Evolutionary conservation across 495 filamentous ascomycete genomes (phyloP), one percentile per base, ranked within the genome.

Genomic region (Massariosphaeria phaeospora): DNA sequence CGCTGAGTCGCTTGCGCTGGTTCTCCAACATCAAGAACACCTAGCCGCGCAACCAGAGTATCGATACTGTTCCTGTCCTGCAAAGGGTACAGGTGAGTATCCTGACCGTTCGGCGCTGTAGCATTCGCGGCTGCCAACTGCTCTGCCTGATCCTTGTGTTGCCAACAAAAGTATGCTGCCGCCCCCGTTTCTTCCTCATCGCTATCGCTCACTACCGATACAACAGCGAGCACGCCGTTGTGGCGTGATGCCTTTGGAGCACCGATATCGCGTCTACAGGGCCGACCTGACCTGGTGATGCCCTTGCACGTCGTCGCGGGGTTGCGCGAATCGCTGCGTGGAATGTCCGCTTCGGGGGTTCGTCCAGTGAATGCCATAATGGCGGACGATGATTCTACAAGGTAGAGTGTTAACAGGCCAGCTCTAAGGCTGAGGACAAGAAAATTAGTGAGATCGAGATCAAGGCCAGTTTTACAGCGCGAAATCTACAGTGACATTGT

Each of bases 291-390:
- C 7, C 75, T 67, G 7, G 89, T 95, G 58, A 96, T 79, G 17
- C 93, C 93, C 72, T 81, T 78, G 73, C 94, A 98, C 69, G 93
- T 95, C 45, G 83, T 83, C 1, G 81, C 74, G 24, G 91, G 88
- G 62, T 95, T 84, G 61, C 84, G 85, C 23, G 86, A 90, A 72
- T 96, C 91, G 52, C 82, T 78, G 45, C 89, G 85, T 27, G 76
- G 75, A 31, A 97, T 66, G 20, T 86, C 70, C 15, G 86, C 79
- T 70, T 96, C 91, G 48, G 94, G 91, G 0, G 93, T 96, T 62
- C 87, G 83, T 40, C 83, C 76, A 40, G 30, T 58, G 42, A 63
- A 63, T 30, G 59, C 35, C 59, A 63, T 63, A 25, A 12, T 13
- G 10, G 46, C 20, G 34, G 29, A 36, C 12, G 31, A n/a, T 9